Percentiles rank a stretch among this genome's conserved stretches.
phyloP scores from a whole-genome alignment of 208 protist genomes.

The Leishmania major region DNA sequence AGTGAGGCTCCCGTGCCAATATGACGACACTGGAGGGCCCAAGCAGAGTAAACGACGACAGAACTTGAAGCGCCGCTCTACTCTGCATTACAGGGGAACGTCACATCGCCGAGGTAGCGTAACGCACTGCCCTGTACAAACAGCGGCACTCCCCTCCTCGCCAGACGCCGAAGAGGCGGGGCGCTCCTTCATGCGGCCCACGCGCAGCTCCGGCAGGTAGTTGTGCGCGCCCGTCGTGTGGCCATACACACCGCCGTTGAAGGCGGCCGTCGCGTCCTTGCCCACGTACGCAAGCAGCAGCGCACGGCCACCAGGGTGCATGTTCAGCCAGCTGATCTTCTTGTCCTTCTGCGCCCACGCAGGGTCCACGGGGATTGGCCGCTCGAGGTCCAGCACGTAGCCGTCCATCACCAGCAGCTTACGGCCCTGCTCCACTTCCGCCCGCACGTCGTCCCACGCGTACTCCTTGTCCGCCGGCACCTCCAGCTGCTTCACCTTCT shows the following conservation, averaged over 20 bases:
- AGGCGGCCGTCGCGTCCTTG: constrained; percentile 76
- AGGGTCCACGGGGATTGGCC: constrained; percentile 45
- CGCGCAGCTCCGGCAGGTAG: constrained; percentile 63
- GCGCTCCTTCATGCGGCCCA: constrained; percentile 22
- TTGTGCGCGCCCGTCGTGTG: constrained; percentile 66
- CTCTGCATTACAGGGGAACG: not conserved
- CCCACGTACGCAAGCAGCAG: constrained; percentile 69
- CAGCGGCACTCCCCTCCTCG: not conserved
- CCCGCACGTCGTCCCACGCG: constrained; percentile 62
- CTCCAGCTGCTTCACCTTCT: constrained; percentile 43
- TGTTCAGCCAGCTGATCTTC: constrained; percentile 57
- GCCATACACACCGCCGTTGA: constrained; percentile 70
- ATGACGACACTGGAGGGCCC: not conserved
- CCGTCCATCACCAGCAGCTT: constrained; percentile 68
- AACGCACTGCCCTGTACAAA: not conserved
- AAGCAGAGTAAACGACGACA: not conserved
- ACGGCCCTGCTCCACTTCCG: constrained; percentile 46
- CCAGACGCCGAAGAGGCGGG: not conserved
- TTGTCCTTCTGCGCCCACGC: constrained; percentile 54
- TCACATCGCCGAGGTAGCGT: not conserved
- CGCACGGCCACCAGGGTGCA: constrained; percentile 76
- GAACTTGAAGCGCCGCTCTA: not conserved
- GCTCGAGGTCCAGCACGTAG: constrained; percentile 64
- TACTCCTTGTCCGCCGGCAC: constrained; percentile 31
- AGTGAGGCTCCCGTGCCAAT: not conserved